Evolutionary conservation across 1,284 basidiomycete genomes (phyloP).

Genomic region (Ustilago tritici): DNA sequence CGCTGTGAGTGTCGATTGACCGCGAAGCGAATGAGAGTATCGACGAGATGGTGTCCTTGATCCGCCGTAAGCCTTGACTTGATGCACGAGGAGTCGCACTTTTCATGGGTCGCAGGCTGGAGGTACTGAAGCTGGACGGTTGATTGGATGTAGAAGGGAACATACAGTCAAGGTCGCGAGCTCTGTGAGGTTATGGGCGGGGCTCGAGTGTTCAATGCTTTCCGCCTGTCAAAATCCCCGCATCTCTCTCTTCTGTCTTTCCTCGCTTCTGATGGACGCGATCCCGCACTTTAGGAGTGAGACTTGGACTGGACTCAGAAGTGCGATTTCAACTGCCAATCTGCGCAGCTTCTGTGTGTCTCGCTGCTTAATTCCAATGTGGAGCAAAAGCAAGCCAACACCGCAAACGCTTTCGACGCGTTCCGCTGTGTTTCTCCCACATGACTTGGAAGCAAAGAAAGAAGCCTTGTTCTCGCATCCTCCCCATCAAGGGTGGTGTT

Average conservation of each 20-base stretch:
- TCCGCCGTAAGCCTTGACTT: background rate
- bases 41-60: background rate
- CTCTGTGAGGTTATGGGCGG: conserved; percentile 7
- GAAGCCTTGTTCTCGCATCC: background rate
- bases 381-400: conserved; percentile 9
- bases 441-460: background rate
- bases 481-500: background rate
- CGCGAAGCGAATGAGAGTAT: background rate
- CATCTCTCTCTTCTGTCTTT: background rate
- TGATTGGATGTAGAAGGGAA: conserved; percentile 3
- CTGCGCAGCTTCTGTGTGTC: conserved; percentile 15
- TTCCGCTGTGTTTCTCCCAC: background rate
- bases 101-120: background rate
- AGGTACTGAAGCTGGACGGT: background rate
- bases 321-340: conserved; percentile 11
- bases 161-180: background rate
- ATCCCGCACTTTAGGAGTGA: background rate
- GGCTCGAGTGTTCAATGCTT: conserved; percentile 1
- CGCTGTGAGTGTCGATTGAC: background rate
- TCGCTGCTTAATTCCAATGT: conserved; percentile 13
- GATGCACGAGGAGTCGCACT: background rate
- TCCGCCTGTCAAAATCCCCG: conserved; percentile 11
- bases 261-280: background rate
- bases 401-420: background rate
- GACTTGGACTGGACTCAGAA: background rate